Base-by-base conservation (phyloP, 2,329 filamentous ascomycete genomes). In the Paracamarosporium sp. region DNA sequence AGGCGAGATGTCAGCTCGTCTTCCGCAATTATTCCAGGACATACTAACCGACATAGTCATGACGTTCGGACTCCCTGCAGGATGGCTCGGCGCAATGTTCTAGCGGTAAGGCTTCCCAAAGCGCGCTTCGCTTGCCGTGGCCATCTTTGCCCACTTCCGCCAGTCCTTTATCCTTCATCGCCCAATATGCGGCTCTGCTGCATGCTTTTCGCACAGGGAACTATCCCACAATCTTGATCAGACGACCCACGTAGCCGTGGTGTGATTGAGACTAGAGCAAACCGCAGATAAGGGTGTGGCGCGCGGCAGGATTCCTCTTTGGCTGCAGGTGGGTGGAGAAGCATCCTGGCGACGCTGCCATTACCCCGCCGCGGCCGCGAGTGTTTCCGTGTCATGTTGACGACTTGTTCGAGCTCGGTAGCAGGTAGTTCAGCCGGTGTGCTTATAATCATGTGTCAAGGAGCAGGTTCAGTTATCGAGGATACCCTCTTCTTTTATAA, bases 171-270 rank as follows among this genome's bases (percentile, higher is more conserved):
- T 72, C 64, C 36, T 61, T 54, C 31, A 8, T 12, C 28, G 47
- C 55, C 17, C n/a, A 36, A 15, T 27, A 60, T 75, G 72, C 64
- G 72, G 72, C 72, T 75, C 72, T 75, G 72, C 72, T 62, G 31
- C 38, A 45, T 45, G 30, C 13, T 4, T 22, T 48, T n/a, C 12
- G 52, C 35, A 28, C 54, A 33, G 17, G 53, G 55, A 59, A 43
- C 28, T 48, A 64, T 58, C 46, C 59, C 41, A 47, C 59, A 57
- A 54, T 15, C 40, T 53, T 36, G 63, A 66, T 74, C 72, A 74
- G 59, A 54, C 63, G 72, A 72, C 64, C 51, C 38, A 58, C 52
- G 55, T 62, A 60, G 51, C 51, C 56, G 61, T 60, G 61, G 52
- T 56, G 55, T 55, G 54, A 47, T 51, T 40, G 47, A 57, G 59